A percentile compares a stretch with the other conserved stretches of the same genome.
phyloP scores from a whole-genome alignment of 805 yeast species.

The Candida koratica region DNA sequence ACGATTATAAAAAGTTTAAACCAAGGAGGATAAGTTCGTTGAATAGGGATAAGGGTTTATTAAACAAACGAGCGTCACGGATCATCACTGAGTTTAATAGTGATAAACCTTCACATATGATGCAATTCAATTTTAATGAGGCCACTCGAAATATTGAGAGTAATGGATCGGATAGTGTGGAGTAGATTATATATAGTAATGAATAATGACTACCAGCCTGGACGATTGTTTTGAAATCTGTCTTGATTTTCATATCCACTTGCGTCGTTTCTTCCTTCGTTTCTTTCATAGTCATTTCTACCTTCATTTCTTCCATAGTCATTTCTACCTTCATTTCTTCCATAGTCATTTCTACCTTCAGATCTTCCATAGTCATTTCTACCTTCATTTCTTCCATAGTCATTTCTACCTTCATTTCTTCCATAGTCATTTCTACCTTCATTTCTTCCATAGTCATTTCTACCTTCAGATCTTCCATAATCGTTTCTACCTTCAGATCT shows the following conservation, averaged over 20 bases:
- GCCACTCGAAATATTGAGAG: constrained; percentile 20
- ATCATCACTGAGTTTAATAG: constrained; percentile 6
- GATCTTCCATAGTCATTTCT: constrained; percentile 15
- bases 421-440: constrained; percentile 13
- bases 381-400: constrained; percentile 18
- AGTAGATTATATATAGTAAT: constrained; percentile 12
- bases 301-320: constrained; percentile 12
- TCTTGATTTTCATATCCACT: constrained; percentile 12
- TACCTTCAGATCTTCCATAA: too few species aligned
- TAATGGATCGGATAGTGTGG: constrained; percentile 25
- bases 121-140: constrained; percentile 16
- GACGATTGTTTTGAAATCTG: too few species aligned
- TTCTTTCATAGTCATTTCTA: constrained; percentile 13
- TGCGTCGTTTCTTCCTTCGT: constrained; percentile 13
- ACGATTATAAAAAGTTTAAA: constrained; percentile 7
- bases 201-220: constrained; percentile 15
- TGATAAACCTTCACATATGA: constrained; percentile 18
- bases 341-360: constrained; percentile 17
- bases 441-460: constrained; percentile 12
- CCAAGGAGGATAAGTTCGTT: constrained; percentile 15
- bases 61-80: constrained; percentile 32
- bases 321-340: constrained; percentile 5
- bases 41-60: constrained; percentile 18
- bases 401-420: constrained; percentile 11
- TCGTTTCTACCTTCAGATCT: too few species aligned